phyloP scores from a whole-genome alignment of 345 rosid species.

The Moringa oleifera region DNA sequence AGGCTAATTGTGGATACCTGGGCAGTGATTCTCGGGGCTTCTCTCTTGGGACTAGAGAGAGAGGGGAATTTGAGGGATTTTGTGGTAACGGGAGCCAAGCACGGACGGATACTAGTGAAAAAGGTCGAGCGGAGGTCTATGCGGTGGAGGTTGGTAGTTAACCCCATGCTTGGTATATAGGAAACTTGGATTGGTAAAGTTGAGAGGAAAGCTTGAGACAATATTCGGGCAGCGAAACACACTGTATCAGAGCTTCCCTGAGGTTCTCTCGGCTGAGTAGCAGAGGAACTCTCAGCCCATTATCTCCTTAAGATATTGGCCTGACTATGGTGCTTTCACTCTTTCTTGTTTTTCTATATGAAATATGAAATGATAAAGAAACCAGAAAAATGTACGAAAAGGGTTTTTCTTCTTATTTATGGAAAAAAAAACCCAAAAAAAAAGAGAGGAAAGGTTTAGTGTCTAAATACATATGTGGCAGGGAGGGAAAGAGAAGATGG shows the following conservation, averaged over 20 bases:
- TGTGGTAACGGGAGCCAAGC: slow-evolving; percentile 21
- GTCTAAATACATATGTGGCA: too few species aligned
- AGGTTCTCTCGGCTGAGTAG: slow-evolving; percentile 16
- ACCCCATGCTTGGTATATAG: slow-evolving; percentile 38
- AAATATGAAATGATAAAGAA: too few species aligned
- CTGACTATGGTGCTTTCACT: not conserved
- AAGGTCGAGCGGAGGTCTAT: slow-evolving; percentile 55
- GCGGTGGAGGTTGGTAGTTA: slow-evolving; percentile 53
- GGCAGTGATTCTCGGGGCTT: slow-evolving; percentile 22
- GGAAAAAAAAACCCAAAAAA: too few species aligned
- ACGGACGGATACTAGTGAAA: slow-evolving; percentile 38
- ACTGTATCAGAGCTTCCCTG: slow-evolving; percentile 7
- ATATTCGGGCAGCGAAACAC: not conserved
- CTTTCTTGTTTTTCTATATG: not conserved
- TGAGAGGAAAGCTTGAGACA: not conserved
- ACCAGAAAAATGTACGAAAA: too few species aligned
- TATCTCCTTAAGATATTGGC: slow-evolving; percentile 12
- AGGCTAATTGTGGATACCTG: slow-evolving; percentile 49
- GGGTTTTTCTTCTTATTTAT: too few species aligned
- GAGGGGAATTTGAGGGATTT: slow-evolving; percentile 27
- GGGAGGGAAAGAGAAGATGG: too few species aligned
- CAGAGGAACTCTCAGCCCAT: slow-evolving; percentile 20
- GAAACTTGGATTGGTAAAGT: slow-evolving; percentile 5
- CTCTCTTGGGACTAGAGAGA: slow-evolving; percentile 21
- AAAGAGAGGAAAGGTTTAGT: too few species aligned